Evolutionary conservation across 371 early-diverging fungal genomes (phyloP), one percentile per base, ranked within the genome.

Genomic region (Blastocladiella emersonii): DNA sequence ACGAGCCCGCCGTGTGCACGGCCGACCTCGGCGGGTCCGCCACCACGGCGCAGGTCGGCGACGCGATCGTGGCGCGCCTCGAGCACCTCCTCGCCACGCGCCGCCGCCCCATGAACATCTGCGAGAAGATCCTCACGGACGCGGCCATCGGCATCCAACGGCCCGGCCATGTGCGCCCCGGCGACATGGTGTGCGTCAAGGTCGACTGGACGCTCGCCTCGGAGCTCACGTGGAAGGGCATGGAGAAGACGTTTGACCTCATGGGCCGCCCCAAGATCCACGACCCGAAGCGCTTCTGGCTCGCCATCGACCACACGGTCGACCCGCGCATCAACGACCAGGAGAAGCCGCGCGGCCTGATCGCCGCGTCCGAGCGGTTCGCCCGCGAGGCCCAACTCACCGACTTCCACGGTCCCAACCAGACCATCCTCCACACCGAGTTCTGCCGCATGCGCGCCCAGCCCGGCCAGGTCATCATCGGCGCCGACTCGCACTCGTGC

Each of bases 11-110:
- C 39, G 76, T 91, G 71, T 81, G 93, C 63, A 93, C 98, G 23
- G 84, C 82, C 55, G 98, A 98, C 71, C 78, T 98, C 62, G 86
- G 86, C 35, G 98, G 98, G 57, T 72, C 76, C 13, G 81, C 85
- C 36, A 77, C 88, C 23, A 95, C 96, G 17, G 71, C 76, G 51
- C 81, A 93, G 75, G 79, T 95, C 63, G 96, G 95, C 65, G 90
- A 93, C 66, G 91, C 92, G 65, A 81, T 97, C 57, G 79, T 85
- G 68, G 27, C 57, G n/a, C 30, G 8, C 7, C 10, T 48, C n/a
- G n/a, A 48, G 25, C 10, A 8, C 25, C 10, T n/a, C 56, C 76
- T 80, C 41, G 73, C 81, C 21, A 45, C 63, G 23, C 77, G 74
- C 17, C 80, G 86, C 43, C 78, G 86, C 45, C 81, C 78, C 30